Evolutionary conservation across 2,329 filamentous ascomycete genomes (phyloP), one percentile per base, ranked within the genome.

Genomic region (Hortaea werneckii): DNA sequence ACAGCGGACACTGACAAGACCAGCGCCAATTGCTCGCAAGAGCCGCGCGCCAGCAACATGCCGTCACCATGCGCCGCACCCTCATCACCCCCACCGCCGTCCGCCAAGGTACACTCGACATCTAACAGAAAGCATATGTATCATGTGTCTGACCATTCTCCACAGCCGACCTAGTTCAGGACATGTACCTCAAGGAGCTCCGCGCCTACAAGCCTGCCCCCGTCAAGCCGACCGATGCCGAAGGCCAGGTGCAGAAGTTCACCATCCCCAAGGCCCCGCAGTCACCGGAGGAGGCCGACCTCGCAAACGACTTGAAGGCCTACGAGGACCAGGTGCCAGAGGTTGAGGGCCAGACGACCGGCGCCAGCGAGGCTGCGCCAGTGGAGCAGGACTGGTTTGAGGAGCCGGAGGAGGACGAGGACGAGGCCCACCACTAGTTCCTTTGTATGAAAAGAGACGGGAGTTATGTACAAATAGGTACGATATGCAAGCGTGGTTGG

Each of bases 311-410:
- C 69, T 74, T 98, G 68, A 84, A 92, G 75, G 83, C 87, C 67
- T 98, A 98, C 79, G 90, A 96, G 79, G 79, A 73, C 67, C 87
- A 94, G 77, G 79, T 83, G 60, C 89, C 95, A 58, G 92, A 98
- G 72, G 83, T 96, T 56, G 90, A 96, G 77, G 90, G 90, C 57
- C 80, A 87, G 69, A 79, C 85, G 56, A 74, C 76, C 58, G 68
- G 71, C 50, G 77, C 76, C 54, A 76, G 79, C 66, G 74, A 74
- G 55, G 73, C 78, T 47, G 76, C 82, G 50, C 71, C 69, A 41
- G 73, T 71, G 30, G 76, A 80, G 64, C 74, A 82, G 66, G 78
- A 80, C 64, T 95, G 88, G 87, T 62, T 62, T 43, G 60, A 62
- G 57, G 55, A 54, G 52, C 49, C 49, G 28, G 57, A 58, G 52